These are phyloP conservation scores for Ustilago curta DNA, from an alignment of 1,284 basidiomycete species.

Conservation along the genomic window DNA sequence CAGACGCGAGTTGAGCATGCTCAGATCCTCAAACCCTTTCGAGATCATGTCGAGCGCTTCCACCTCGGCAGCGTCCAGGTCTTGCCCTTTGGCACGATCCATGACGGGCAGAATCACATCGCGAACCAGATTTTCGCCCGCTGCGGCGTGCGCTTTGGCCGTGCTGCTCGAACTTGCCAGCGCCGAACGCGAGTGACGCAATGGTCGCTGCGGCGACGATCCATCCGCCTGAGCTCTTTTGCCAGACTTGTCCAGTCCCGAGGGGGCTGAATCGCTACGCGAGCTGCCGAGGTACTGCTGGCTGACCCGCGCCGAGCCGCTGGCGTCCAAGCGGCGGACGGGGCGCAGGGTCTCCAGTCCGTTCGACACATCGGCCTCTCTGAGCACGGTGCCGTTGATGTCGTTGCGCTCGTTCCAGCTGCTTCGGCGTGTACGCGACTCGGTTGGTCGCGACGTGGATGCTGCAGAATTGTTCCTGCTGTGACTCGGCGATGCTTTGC, in stretches of 20 bases:
- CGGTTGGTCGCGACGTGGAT: conserved; percentile 23
- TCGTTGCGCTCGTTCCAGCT: conserved; percentile 75
- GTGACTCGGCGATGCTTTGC: conserved; percentile 44
- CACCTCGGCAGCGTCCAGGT: conserved; percentile 86
- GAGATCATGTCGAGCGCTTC: conserved; percentile 90
- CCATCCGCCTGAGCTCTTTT: not conserved
- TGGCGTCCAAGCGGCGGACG: conserved; percentile 87
- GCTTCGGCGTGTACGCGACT: conserved; percentile 47
- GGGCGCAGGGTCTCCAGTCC: conserved; percentile 86
- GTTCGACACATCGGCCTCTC: conserved; percentile 77
- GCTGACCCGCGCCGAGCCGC: conserved; percentile 81
- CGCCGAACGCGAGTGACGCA: conserved; percentile 47
- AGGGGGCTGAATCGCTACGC: conserved; percentile 40
- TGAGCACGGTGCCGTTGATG: conserved; percentile 79
- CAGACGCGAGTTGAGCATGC: conserved; percentile 81
- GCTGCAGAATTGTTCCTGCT: conserved; percentile 34
- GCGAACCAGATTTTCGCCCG: conserved; percentile 51
- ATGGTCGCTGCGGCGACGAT: conserved; percentile 15
- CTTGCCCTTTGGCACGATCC: conserved; percentile 71
- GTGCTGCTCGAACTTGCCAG: conserved; percentile 35
- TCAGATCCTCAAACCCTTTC: conserved; percentile 86
- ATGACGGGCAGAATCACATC: conserved; percentile 61
- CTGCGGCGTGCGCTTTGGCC: conserved; percentile 37
- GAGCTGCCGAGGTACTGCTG: conserved; percentile 79
- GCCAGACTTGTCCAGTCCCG: conserved; percentile 25